These are phyloP conservation scores for Talaromyces funiculosus DNA, from an alignment of 2,329 filamentous ascomycete species.

Conservation along the genomic window DNA sequence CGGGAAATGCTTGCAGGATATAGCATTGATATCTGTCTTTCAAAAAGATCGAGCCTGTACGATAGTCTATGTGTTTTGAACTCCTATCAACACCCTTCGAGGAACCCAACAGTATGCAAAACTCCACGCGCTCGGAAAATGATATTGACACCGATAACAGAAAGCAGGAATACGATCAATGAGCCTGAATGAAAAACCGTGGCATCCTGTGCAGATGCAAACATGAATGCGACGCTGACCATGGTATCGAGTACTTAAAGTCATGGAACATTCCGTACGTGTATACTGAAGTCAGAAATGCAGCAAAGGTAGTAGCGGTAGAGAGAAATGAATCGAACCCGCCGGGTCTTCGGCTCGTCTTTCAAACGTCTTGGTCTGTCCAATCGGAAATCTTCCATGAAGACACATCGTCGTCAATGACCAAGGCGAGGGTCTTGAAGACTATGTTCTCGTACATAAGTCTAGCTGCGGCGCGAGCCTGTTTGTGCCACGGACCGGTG, in stretches of 20 bases:
- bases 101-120: background rate
- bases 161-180: background rate
- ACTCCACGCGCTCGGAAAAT: background rate
- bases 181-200: background rate
- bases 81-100: background rate
- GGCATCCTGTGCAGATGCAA: background rate
- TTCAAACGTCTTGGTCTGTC: background rate
- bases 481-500: slow-evolving; percentile 51
- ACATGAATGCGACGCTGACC: background rate
- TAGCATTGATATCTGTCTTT: background rate
- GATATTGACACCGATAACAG: background rate
- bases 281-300: slow-evolving; percentile 6
- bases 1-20: background rate
- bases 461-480: slow-evolving; percentile 46
- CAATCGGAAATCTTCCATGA: slow-evolving; percentile 57
- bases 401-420: slow-evolving; percentile 59
- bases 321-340: background rate
- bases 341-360: background rate
- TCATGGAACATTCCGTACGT: background rate
- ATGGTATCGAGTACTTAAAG: slow-evolving; percentile 2
- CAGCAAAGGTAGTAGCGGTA: slow-evolving; percentile 6
- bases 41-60: too few species aligned
- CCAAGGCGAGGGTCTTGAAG: slow-evolving; percentile 58
- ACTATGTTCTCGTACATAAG: slow-evolving; percentile 59
- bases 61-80: background rate